phyloP scores from a whole-genome alignment of 169 alveolate genomes.

The Eimeria sp. region DNA sequence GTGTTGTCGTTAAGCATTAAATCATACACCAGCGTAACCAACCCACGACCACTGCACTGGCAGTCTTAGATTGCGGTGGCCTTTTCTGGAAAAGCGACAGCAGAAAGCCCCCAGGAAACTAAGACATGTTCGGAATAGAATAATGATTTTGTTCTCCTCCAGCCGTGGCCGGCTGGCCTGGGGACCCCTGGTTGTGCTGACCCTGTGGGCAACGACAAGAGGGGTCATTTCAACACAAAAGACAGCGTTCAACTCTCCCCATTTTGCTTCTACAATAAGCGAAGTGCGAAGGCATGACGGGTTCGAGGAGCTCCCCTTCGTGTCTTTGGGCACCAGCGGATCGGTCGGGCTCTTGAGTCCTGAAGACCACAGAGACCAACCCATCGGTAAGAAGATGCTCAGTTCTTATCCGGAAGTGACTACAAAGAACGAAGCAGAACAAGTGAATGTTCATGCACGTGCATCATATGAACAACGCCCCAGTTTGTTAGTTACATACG shows the following conservation, averaged over 20 bases:
- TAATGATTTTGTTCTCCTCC: constrained; percentile 2
- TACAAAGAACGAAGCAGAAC: background rate
- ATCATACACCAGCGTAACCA: too few relatives aligned
- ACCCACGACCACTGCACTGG: background rate
- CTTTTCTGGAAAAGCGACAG: background rate
- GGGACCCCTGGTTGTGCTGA: constrained; percentile 19
- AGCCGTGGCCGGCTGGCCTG: constrained; percentile 60
- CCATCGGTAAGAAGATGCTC: background rate
- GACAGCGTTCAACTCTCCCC: background rate
- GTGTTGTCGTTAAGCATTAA: too few relatives aligned
- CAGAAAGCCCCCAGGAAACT: background rate
- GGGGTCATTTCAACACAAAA: constrained; percentile 27
- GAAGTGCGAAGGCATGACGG: background rate
- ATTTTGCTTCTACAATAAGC: background rate
- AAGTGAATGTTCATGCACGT: background rate
- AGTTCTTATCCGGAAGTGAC: background rate
- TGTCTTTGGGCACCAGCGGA: background rate
- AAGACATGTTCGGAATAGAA: constrained; percentile 10
- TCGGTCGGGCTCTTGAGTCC: background rate
- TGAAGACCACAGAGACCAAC: background rate
- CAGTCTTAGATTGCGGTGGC: background rate
- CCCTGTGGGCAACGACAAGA: constrained; percentile 27
- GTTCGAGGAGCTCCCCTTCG: background rate
- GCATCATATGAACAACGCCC: background rate
- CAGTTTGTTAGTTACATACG: background rate